These are phyloP conservation scores for Backusella sp. DNA, from an alignment of 192 early-diverging fungal genomes.

Conservation along the genomic window DNA sequence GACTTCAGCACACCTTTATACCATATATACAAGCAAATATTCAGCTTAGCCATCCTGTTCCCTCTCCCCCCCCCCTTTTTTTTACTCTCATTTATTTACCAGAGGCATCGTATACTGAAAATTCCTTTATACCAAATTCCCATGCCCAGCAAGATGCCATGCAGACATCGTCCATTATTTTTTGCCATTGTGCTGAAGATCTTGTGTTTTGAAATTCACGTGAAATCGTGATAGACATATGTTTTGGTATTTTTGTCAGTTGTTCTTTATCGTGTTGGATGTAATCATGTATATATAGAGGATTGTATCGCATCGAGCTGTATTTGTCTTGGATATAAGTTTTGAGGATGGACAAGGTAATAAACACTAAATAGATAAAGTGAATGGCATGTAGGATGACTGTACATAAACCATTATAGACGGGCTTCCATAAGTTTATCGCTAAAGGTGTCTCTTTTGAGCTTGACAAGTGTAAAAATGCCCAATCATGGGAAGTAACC, in stretches of 20 bases:
- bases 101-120: conserved; percentile 27
- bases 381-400: neutral
- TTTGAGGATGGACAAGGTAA: neutral
- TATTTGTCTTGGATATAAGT: neutral
- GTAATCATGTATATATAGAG: neutral
- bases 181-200: conserved; percentile 18
- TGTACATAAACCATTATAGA: neutral
- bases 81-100: conserved; percentile 1
- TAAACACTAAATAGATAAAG: neutral
- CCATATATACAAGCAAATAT: neutral
- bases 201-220: conserved; percentile 18
- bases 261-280: conserved; percentile 15
- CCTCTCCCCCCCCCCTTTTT: neutral
- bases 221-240: conserved; percentile 24
- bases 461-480: conserved; percentile 1
- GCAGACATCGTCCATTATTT: conserved; percentile 20
- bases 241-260: conserved; percentile 26
- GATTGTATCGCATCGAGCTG: neutral
- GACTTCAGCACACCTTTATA: conserved; percentile 21
- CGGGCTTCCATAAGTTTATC: neutral
- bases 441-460: neutral
- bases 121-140: conserved; percentile 27
- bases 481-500: neutral
- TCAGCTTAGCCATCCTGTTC: neutral
- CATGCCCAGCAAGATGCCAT: conserved; percentile 27